Evolutionary conservation across 2,329 filamentous ascomycete genomes (phyloP).

Genomic region (Lecanosticta acicola): DNA sequence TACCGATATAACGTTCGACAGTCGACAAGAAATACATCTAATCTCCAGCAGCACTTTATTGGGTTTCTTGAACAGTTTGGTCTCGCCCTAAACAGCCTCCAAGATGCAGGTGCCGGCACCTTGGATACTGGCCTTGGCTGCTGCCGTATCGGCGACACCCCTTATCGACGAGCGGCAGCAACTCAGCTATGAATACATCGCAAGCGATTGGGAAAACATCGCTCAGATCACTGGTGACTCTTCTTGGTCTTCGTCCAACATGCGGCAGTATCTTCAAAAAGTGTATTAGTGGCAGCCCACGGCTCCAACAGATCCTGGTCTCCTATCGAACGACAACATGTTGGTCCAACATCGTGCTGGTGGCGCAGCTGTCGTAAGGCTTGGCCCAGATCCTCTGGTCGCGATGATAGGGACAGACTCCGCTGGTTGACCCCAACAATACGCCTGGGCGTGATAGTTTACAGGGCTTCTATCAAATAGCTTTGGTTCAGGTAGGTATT

Average conservation of each 20-base stretch:
- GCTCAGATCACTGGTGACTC: constrained; percentile 53
- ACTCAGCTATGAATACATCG: constrained; percentile 47
- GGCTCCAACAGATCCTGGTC: constrained; percentile 19
- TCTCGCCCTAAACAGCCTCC: no score
- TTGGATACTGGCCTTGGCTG: constrained; percentile 8
- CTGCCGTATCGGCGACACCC: constrained; percentile 4
- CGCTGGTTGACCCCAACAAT: constrained; percentile 43
- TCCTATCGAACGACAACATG: constrained; percentile 18
- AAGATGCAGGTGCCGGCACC: no score
- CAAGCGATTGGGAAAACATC: constrained; percentile 56
- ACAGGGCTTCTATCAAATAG: constrained; percentile 53
- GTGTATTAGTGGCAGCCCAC: constrained; percentile 36
- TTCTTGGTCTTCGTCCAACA: constrained; percentile 53
- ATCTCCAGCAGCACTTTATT: no score
- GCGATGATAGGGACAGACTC: constrained; percentile 42
- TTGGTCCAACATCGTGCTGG: constrained; percentile 19
- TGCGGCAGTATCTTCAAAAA: constrained; percentile 51
- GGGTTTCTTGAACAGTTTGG: no score
- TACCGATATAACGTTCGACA: no score
- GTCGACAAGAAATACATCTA: no score
- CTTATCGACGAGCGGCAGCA: constrained; percentile 8
- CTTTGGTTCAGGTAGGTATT: constrained; percentile 41
- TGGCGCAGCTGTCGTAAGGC: constrained; percentile 16
- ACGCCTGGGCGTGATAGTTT: constrained; percentile 42
- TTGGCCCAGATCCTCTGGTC: constrained; percentile 33